Evolutionary conservation across 768 basidiomycete genomes (phyloP), one percentile per base, ranked within the genome.

Genomic region (Russula foetens): DNA sequence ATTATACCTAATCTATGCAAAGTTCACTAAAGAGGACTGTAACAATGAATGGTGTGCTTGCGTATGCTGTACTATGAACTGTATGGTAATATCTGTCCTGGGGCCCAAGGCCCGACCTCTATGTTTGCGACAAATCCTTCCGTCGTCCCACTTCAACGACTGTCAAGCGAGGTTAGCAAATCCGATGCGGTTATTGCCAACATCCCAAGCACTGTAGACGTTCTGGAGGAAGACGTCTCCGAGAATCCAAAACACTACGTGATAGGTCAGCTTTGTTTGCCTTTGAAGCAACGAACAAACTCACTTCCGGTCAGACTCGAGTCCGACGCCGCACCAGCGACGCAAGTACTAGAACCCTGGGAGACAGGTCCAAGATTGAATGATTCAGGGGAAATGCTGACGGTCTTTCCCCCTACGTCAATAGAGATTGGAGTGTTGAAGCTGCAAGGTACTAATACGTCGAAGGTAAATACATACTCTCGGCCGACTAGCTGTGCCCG

Each of bases 161-260:
- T n/a, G n/a, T 53, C 28, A 60, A 23, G 47, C 59, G 24, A 60
- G 59, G 4, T 38, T 56, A 26, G 55, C 55, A 52, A 61, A 61
- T 14, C 60, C 55, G 4, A 61, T 45, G 21, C 47, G 60, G 31
- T 31, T n/a, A 24, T 23, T 15, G 41, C 54, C 60, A 4, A 61
- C 47, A 38, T 56, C 54, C 47, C 38, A 61, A 8, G 60, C 39
- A 0, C 54, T 44, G 41, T 61, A 56, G 31, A 57, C 47, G 12
- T 61, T 61, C 33, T 31, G 47, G 2, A 61, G 54, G 26, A 56
- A 50, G 48, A 61, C 60, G 9, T 61, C 60, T 19, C 54, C 60
- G 23, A 61, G 7, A 24, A 61, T 11, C 60, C 54, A 57, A 23
- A 45, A 26, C 1, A 0, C 57, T 58, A 15, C 12, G 23, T 33